Percentiles rank a stretch among this genome's conserved stretches.
These are phyloP conservation scores for Tetrastigma voinierianum DNA, from an alignment of 164 flowering plant genomes.

Conservation along the genomic window DNA sequence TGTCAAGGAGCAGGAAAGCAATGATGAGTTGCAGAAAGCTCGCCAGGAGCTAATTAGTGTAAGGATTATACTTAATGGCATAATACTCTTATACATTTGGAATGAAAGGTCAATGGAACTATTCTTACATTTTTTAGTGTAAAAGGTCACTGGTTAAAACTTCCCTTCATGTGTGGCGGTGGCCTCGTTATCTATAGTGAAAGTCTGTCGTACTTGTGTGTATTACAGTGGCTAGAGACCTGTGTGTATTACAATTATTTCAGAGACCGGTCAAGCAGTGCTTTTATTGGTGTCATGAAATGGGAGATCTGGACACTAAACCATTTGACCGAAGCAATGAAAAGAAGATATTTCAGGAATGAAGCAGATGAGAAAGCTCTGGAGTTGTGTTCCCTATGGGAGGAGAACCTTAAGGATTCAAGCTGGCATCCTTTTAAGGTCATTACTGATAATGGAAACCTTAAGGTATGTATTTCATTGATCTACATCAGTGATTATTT, in stretches of 20 bases:
- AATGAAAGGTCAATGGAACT: too few species aligned
- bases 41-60: constrained; percentile 61
- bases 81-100: too few species aligned
- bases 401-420: constrained; percentile 38
- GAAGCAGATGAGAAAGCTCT: constrained; percentile 38
- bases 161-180: too few species aligned
- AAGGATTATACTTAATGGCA: constrained; percentile 6
- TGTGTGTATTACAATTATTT: too few species aligned
- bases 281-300: constrained; percentile 39
- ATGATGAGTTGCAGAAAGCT: constrained; percentile 70
- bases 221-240: too few species aligned
- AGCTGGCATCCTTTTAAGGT: constrained; percentile 58
- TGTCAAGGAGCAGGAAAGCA: constrained; percentile 52
- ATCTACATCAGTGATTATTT: neutral
- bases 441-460: constrained; percentile 18
- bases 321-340: constrained; percentile 35
- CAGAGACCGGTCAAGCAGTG: constrained; percentile 4
- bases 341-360: constrained; percentile 26
- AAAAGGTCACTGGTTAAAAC: too few species aligned
- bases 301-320: constrained; percentile 49
- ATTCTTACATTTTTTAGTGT: neutral
- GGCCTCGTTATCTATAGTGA: neutral
- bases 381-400: constrained; percentile 41
- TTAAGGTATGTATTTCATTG: constrained; percentile 22
- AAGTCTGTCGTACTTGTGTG: neutral